Evolutionary conservation across 2,329 filamentous ascomycete species (phyloP).

Genomic region (Apiospora marii): DNA sequence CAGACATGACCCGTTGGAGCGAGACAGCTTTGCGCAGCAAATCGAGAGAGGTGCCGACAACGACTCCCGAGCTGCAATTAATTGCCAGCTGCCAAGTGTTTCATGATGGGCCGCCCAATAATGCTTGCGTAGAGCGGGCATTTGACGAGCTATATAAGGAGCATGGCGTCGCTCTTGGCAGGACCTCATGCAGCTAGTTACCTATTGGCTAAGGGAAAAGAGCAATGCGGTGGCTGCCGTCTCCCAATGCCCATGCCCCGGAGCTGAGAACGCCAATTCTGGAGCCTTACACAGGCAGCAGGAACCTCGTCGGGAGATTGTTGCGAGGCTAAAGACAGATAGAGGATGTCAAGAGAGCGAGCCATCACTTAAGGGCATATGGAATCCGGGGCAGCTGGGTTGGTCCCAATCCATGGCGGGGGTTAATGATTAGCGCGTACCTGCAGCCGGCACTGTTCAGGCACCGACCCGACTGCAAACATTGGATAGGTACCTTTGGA

Average conservation of each 20-base stretch:
- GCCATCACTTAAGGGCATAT: neutral
- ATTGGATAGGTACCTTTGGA: too few species aligned
- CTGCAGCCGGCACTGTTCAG: neutral
- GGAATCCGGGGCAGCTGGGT: neutral
- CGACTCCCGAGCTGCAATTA: neutral
- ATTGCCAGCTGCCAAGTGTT: conserved; percentile 16
- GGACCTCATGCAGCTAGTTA: neutral
- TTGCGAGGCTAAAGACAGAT: neutral
- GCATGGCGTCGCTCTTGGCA: conserved; percentile 10
- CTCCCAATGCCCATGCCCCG: neutral
- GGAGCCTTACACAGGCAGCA: neutral
- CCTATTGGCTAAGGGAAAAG: neutral
- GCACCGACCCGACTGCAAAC: neutral
- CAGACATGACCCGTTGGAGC: neutral
- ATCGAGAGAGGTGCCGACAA: neutral
- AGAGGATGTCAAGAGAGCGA: neutral
- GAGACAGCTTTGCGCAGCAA: neutral
- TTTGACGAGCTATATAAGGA: neutral
- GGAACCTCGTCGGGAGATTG: neutral
- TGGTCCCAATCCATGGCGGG: neutral
- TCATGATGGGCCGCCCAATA: neutral
- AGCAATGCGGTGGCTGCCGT: neutral
- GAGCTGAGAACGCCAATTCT: neutral
- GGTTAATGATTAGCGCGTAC: neutral
- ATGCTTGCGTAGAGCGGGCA: neutral